Evolutionary conservation across 331 rosid species (phyloP).

Genomic region (Arachis monticola): DNA sequence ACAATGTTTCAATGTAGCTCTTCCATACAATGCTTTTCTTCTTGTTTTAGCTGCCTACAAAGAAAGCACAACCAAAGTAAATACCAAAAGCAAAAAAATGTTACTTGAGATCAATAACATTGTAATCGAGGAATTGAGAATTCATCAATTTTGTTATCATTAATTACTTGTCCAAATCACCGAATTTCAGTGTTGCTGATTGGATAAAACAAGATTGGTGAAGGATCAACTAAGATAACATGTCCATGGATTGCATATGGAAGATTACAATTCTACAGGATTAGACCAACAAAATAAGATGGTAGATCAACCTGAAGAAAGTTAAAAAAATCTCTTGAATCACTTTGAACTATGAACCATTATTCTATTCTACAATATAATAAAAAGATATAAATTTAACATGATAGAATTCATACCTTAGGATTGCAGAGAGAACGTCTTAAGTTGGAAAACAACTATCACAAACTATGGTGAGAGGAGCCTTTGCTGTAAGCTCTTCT

Average conservation of each 20-base stretch:
- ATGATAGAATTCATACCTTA: too few relatives aligned
- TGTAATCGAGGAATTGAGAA: background rate
- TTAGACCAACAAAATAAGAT: too few relatives aligned
- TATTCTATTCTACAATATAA: too few relatives aligned
- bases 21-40: slow-evolving; percentile 92
- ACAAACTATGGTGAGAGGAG: too few relatives aligned
- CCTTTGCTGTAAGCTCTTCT: too few relatives aligned
- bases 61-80: slow-evolving; percentile 31
- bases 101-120: too few relatives aligned
- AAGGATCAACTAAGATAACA: slow-evolving; percentile 79
- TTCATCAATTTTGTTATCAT: background rate
- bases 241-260: slow-evolving; percentile 77
- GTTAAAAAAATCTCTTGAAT: too few relatives aligned
- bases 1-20: slow-evolving; percentile 96
- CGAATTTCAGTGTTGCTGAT: slow-evolving; percentile 74
- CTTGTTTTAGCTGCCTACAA: slow-evolving; percentile 86
- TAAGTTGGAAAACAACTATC: too few relatives aligned
- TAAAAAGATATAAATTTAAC: too few relatives aligned
- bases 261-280: slow-evolving; percentile 75
- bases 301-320: too few relatives aligned
- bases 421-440: too few relatives aligned
- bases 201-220: slow-evolving; percentile 79
- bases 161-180: slow-evolving; percentile 87
- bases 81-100: background rate
- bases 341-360: too few relatives aligned